Conservation (phyloP, 805 yeast genomes). For the Saturnispora zaruensis region DNA sequence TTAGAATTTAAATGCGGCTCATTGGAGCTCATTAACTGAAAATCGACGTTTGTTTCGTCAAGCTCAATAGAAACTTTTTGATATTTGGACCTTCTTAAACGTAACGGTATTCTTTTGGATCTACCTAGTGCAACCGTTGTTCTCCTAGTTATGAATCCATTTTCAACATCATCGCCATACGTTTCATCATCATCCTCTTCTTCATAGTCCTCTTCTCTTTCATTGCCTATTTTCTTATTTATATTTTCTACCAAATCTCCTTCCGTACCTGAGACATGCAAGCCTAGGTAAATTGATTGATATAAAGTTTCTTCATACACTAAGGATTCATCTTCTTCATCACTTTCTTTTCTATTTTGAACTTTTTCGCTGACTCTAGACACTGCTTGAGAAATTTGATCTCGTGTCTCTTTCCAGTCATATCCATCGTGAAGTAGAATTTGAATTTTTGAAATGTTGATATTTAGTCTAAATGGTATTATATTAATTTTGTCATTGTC, state of each 20-base stretch:
- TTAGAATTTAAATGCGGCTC: slow-evolving; percentile 26
- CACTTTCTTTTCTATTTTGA: neutral
- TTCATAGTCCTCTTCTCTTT: neutral
- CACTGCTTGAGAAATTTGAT: slow-evolving; percentile 56
- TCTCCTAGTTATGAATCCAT: neutral
- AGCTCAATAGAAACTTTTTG: slow-evolving; percentile 55
- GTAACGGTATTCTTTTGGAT: slow-evolving; percentile 33
- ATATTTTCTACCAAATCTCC: slow-evolving; percentile 32
- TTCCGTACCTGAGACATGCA: slow-evolving; percentile 42
- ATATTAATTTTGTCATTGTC: slow-evolving; percentile 5
- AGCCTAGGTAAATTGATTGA: slow-evolving; percentile 69
- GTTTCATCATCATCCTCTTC: neutral
- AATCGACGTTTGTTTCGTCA: slow-evolving; percentile 41
- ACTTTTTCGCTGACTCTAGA: slow-evolving; percentile 49
- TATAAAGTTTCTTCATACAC: slow-evolving; percentile 55
- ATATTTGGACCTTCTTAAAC: slow-evolving; percentile 52
- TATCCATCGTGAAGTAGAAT: slow-evolving; percentile 76
- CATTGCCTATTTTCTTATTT: slow-evolving; percentile 8
- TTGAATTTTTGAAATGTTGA: slow-evolving; percentile 32
- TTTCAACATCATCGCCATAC: neutral
- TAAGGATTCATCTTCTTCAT: slow-evolving; percentile 12
- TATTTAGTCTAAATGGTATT: slow-evolving; percentile 25
- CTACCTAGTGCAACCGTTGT: slow-evolving; percentile 27
- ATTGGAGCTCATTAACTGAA: slow-evolving; percentile 36
- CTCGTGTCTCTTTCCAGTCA: slow-evolving; percentile 79